Base-by-base conservation (phyloP, 257 asterid species). In the Rhazya stricta region DNA sequence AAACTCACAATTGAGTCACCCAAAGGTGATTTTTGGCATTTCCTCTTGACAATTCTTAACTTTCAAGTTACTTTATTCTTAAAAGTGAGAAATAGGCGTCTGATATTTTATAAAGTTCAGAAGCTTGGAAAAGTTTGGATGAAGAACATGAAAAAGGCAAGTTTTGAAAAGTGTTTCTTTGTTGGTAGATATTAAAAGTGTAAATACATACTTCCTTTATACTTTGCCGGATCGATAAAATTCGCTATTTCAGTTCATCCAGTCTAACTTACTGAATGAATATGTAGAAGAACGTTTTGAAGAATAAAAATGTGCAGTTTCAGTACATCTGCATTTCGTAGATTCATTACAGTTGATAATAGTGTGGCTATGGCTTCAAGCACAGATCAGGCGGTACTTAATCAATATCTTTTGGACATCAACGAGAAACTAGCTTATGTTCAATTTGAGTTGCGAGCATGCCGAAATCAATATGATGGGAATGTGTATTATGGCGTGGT, bases 401-500 rank as follows among this genome's bases (percentile, higher is more conserved):
- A 85, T 76, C 90, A 87, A 8, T 92, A 70, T 79, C 84, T 94
- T 3, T 80, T 83, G 56, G 90, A 89, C 83, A 92, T 94, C 80
- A 92, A 90, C 45, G 82, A 80, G 30, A 91, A 92, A 75, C 84
- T 94, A 42, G 80, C 86, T 68, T 87, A 74, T 79, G 92, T 84
- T 27, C 97, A 92, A 80, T 82, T 94, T 62, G 99, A 94, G 79
- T 73, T 92, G 82, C 84, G 99, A 71, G 96, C 91, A 10, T 94
- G 88, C 83, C 83, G 86, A 46, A 86, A 94, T 66, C 97, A 90
- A 75, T 91, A 90, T 45, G 91, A 91, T 39, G 95, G 91, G 9
- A 51, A 30, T 65, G 92, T 91, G 63, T 88, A 92, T 77, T 90
- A 90, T 70, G 99, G 99, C 23, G 88, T 94, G n/a, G 93, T 91